Evolutionary conservation across 805 yeast genomes (phyloP), one percentile per base, ranked within the genome.

Genomic region (Scheffersomyces coipomensis): DNA sequence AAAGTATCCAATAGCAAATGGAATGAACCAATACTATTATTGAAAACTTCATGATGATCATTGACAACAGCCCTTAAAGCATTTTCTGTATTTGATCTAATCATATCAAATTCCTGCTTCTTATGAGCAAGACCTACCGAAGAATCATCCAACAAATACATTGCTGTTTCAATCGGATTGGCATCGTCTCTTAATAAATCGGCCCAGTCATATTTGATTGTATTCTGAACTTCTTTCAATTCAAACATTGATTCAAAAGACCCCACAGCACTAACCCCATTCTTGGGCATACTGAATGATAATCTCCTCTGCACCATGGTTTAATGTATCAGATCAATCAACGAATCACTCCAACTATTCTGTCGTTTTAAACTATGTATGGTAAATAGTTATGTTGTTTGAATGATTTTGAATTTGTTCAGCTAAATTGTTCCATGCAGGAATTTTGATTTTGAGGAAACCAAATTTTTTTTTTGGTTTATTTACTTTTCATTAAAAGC

Each of bases 81-180:
- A 13, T 56, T 56, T 12, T 81, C 76, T 10, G 90, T 75, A 38
- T 76, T 67, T 18, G 67, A 65, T 44, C 83, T 79, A 33, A 88
- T 60, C 34, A 75, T 73, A 31, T 73, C 67, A 49, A 91, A 91
- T 44, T 87, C 89, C 1, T 72, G 72, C 42, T 73, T 71, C 43
- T 83, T 78, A 51, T 82, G 83, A 0, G 96, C 95, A 51, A 87
- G 64, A 0, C 98, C 98, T n/a, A 89, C 93, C 0, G 96, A 85
- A 2, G 95, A 81, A 51, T 82, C 83, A 60, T 91, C 97, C 52
- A 89, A 67, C 41, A 93, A 68, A 1, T 90, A 81, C 29, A 91
- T 68, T 0, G 97, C 97, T 37, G 83, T 68, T 50, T 88, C 97
- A 33, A 93, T 72, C 1, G 96, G 95, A 55, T 88, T 89, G 17